Conservation (phyloP, 306 rosid genomes). For the Trifolium dubium region DNA sequence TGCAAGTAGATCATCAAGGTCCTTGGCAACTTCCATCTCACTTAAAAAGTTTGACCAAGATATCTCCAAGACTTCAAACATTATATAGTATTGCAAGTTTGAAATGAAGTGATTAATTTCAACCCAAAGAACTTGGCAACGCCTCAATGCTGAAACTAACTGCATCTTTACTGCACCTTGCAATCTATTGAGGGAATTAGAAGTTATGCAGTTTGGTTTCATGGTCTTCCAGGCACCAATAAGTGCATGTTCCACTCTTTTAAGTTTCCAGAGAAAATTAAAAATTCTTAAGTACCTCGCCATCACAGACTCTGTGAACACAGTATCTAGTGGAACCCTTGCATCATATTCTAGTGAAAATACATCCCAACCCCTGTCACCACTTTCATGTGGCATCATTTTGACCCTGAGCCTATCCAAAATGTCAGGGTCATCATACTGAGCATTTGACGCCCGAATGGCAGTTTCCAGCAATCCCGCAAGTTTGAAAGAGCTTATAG, state of each 20-base stretch:
- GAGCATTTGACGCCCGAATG: slow-evolving; percentile 90
- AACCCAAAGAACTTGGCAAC: slow-evolving; percentile 96
- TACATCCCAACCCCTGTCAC: slow-evolving; percentile 97
- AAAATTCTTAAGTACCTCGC: slow-evolving; percentile 86
- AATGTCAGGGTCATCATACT: slow-evolving; percentile 91
- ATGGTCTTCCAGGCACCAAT: slow-evolving; percentile 94
- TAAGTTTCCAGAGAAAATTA: slow-evolving; percentile 96
- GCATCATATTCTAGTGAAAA: slow-evolving; percentile 95
- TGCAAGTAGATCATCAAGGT: slow-evolving; percentile 92
- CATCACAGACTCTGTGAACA: slow-evolving; percentile 95
- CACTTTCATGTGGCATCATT: slow-evolving; percentile 97
- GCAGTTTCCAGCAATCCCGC: slow-evolving; percentile 94
- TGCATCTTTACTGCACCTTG: slow-evolving; percentile 71
- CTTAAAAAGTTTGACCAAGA: slow-evolving; percentile 84
- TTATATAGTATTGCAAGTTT: slow-evolving; percentile 91
- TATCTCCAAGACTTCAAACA: slow-evolving; percentile 97
- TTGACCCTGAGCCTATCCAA: slow-evolving; percentile 91
- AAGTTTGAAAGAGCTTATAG: slow-evolving; percentile 90
- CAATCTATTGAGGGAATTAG: slow-evolving; percentile 76
- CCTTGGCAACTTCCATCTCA: slow-evolving; percentile 94
- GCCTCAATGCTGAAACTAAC: slow-evolving; percentile 86
- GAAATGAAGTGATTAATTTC: slow-evolving; percentile 97
- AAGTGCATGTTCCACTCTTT: slow-evolving; percentile 95
- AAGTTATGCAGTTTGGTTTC: slow-evolving; percentile 95
- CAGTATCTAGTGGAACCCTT: slow-evolving; percentile 85